A percentile compares a stretch with the other conserved stretches of the same genome.
phyloP scores from a whole-genome alignment of 2,329 filamentous ascomycete genomes.

The Ambrosiella beaveri region DNA sequence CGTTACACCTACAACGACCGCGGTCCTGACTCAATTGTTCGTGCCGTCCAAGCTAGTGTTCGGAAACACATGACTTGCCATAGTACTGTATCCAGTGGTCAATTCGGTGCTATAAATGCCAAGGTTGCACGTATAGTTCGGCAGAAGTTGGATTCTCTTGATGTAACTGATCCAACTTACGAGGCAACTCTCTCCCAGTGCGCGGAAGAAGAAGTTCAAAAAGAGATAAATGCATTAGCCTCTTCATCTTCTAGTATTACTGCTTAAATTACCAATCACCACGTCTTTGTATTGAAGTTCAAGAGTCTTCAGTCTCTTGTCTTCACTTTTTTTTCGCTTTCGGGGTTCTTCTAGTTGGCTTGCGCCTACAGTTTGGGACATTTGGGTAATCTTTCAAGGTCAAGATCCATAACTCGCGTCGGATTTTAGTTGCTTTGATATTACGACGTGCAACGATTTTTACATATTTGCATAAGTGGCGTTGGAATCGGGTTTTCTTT shows the following conservation, averaged over 20 bases:
- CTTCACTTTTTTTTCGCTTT: no score
- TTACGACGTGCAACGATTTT: no score
- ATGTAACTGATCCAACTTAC: not conserved
- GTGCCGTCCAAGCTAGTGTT: slow-evolving; percentile 6
- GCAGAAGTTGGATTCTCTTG: not conserved
- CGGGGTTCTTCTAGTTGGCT: no score
- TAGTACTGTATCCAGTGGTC: slow-evolving; percentile 5
- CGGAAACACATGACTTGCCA: slow-evolving; percentile 6
- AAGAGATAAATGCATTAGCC: not conserved
- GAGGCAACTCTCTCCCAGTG: not conserved
- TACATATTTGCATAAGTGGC: no score
- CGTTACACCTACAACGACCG: slow-evolving; percentile 5
- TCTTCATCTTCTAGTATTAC: not conserved
- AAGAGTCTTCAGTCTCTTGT: no score
- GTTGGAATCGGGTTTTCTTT: no score
- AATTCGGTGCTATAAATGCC: slow-evolving; percentile 10
- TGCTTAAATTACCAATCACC: not conserved
- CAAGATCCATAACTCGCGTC: no score
- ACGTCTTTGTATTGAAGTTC: not conserved
- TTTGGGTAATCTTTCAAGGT: no score
- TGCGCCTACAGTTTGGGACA: no score
- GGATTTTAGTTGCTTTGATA: no score
- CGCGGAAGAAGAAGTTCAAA: slow-evolving; percentile 6
- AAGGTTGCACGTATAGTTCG: not conserved
- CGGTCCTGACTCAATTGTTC: slow-evolving; percentile 1